Conservation (phyloP, 352 stramenopile genomes). For the Phytophthora aleatoria region DNA sequence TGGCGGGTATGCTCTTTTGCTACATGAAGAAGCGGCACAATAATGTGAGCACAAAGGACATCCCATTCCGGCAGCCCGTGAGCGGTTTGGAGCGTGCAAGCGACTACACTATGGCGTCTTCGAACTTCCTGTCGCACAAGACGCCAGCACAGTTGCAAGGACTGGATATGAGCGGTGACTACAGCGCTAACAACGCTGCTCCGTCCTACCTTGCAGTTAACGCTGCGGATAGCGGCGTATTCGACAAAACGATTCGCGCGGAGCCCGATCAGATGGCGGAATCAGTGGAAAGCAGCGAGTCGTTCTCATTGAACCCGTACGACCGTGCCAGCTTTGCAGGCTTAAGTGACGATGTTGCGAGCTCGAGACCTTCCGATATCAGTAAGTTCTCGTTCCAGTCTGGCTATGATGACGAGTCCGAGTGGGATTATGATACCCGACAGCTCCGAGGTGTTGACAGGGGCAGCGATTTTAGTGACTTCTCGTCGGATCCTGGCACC, state of each 20-base stretch:
- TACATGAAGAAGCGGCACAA: conserved; percentile 69
- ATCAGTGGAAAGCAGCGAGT: conserved; percentile 46
- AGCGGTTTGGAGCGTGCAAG: conserved; percentile 45
- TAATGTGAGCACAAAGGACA: conserved; percentile 67
- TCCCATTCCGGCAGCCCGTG: conserved; percentile 71
- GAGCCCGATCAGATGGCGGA: conserved; percentile 19
- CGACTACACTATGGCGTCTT: conserved; percentile 65
- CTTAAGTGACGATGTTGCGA: conserved; percentile 55
- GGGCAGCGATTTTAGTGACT: conserved; percentile 38
- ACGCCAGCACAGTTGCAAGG: conserved; percentile 44
- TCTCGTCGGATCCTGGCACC: conserved; percentile 41
- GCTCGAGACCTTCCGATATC: conserved; percentile 56
- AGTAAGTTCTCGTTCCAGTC: conserved; percentile 83
- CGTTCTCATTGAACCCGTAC: conserved; percentile 78
- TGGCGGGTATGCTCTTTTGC: conserved; percentile 69
- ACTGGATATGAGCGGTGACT: conserved; percentile 39
- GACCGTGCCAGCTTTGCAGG: conserved; percentile 72
- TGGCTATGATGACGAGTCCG: conserved; percentile 68
- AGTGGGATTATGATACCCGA: conserved; percentile 75
- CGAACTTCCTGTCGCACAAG: conserved; percentile 73
- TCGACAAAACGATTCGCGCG: conserved; percentile 36
- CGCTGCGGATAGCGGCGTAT: conserved; percentile 31
- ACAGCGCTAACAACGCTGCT: conserved; percentile 42
- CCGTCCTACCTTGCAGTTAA: conserved; percentile 43
- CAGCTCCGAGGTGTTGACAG: conserved; percentile 34